Conservation (phyloP, 2,329 filamentous ascomycete genomes). For the Fonsecaea pugnacius region DNA sequence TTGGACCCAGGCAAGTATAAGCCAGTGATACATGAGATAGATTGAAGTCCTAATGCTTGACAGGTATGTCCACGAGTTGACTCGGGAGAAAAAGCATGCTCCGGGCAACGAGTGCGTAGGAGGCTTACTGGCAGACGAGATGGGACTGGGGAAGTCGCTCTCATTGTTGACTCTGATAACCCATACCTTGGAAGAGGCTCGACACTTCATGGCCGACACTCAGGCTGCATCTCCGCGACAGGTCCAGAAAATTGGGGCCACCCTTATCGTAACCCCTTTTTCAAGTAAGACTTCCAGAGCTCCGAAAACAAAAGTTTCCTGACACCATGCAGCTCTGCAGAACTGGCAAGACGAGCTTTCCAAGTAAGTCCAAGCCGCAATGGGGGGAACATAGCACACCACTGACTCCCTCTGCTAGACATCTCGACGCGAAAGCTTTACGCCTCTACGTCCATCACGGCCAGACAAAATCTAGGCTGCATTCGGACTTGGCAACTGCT, state of each 20-base stretch:
- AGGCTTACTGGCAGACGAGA: not conserved
- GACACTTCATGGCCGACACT: not conserved
- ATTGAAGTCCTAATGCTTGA: not conserved
- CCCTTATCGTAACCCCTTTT: not conserved
- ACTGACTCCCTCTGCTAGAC: not conserved
- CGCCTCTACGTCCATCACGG: not conserved
- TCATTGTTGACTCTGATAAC: not conserved
- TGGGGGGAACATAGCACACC: not conserved
- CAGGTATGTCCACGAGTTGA: conserved; percentile 1
- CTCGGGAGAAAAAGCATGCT: not conserved
- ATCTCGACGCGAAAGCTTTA: not conserved
- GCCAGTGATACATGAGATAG: not conserved
- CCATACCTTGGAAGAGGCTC: conserved; percentile 2
- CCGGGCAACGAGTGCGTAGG: not conserved
- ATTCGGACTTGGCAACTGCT: not conserved
- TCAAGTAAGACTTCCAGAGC: not conserved
- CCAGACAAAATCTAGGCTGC: not conserved
- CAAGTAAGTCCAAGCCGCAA: not conserved
- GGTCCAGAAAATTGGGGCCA: not conserved
- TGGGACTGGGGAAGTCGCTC: conserved; percentile 2
- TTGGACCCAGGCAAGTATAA: not conserved
- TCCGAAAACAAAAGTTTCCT: not conserved
- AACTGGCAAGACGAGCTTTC: conserved; percentile 1
- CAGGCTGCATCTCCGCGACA: not conserved
- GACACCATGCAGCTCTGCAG: not conserved